phyloP scores from a whole-genome alignment of 1,139 yeast genomes.

The Debaryomycetaceae sp. region DNA sequence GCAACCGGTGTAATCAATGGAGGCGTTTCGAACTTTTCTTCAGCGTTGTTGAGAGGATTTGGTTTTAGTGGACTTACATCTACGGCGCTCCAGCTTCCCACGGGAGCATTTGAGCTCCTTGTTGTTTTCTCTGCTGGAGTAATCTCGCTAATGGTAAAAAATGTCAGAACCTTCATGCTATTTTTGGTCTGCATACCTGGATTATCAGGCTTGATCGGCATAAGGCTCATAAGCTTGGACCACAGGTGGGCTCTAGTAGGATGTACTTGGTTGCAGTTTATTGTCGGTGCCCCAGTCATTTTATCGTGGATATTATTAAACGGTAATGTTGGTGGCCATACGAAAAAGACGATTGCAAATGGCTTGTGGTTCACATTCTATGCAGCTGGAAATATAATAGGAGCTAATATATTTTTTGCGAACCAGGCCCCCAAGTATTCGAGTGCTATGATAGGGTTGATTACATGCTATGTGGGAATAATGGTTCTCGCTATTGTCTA shows the following conservation, averaged over 20 bases:
- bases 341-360: constrained; percentile 23
- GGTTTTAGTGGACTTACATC: constrained; percentile 24
- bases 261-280: constrained; percentile 34
- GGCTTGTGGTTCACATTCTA: constrained; percentile 27
- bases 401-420: constrained; percentile 27
- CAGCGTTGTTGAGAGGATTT: constrained; percentile 24
- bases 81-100: constrained; percentile 27
- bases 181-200: constrained; percentile 19
- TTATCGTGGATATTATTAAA: constrained; percentile 26
- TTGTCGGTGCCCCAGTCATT: constrained; percentile 31
- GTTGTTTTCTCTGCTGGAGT: constrained; percentile 25
- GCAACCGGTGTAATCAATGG: constrained; percentile 28
- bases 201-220: constrained; percentile 23
- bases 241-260: constrained; percentile 25
- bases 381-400: constrained; percentile 28
- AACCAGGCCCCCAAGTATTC: constrained; percentile 27
- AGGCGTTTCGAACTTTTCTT: constrained; percentile 25
- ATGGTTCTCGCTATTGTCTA: constrained; percentile 21
- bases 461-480: constrained; percentile 23
- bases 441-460: constrained; percentile 25
- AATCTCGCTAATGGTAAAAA: constrained; percentile 16
- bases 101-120: constrained; percentile 31
- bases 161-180: constrained; percentile 17
- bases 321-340: constrained; percentile 24
- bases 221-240: constrained; percentile 16